These are phyloP conservation scores for Plasmodium sp. DNA, from an alignment of 169 alveolate genomes.

Conservation along the genomic window DNA sequence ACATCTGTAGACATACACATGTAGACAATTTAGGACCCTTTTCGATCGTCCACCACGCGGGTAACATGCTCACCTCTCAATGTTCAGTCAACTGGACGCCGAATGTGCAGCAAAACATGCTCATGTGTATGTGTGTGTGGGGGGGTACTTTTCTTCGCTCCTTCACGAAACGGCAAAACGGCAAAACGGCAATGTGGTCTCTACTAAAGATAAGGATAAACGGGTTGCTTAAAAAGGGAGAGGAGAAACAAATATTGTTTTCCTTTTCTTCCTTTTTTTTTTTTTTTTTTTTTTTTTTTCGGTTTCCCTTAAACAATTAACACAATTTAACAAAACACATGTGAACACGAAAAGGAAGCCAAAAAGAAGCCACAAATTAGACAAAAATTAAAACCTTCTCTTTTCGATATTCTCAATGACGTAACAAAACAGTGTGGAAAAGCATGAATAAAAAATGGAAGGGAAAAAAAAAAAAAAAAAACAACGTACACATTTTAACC, in stretches of 20 bases:
- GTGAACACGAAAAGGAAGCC: neutral
- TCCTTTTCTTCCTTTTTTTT: neutral
- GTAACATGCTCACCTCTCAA: neutral
- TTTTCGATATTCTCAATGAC: constrained; percentile 9
- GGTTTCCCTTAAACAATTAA: neutral
- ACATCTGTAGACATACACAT: constrained; percentile 20
- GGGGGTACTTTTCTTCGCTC: neutral
- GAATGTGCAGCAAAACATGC: neutral
- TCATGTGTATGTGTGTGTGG: neutral
- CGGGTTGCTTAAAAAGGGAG: neutral
- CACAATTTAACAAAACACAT: constrained; percentile 21
- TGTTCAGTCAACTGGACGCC: neutral
- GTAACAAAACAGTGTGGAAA: neutral
- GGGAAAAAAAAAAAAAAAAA: neutral
- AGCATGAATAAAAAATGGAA: neutral
- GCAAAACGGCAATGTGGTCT: neutral
- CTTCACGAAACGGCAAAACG: neutral
- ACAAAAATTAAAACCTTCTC: neutral
- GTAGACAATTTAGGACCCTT: neutral
- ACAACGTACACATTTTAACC: neutral
- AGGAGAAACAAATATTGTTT: neutral
- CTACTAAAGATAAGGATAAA: neutral
- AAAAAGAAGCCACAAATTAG: neutral
- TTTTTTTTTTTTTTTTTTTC: no score
- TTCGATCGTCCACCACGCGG: neutral